Evolutionary conservation across 169 alveolate species (phyloP), one percentile per base, ranked within the genome.

Genomic region (Ichthyophthirius multifiliis): DNA sequence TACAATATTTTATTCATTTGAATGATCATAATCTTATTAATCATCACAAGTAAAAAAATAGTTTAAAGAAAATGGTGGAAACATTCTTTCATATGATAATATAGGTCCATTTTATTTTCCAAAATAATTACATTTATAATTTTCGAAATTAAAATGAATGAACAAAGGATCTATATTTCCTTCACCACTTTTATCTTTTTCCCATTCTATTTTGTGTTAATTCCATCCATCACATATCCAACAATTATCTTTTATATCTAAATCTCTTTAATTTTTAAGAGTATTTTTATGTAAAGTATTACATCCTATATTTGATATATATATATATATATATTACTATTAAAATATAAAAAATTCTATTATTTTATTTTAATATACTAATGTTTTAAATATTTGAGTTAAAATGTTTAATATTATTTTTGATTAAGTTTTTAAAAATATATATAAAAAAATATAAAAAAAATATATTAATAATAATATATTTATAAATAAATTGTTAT

Each of bases 141-240:
- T 86, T 74, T 90, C 95, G 63, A 93, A 93, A 65, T 90, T 91
- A 79, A 93, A 87, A 75, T 93, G 94, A 18, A 90, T 79, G 45
- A 86, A 79, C 20, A 89, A 87, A 16, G 95, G 89, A 4, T 85
- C 89, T 64, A 55, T 75, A 27, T 65, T 23, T 43, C 74, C 45
- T 30, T 75, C 82, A 16, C 85, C 93, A 13, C 12, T 9, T 41
- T 48, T 82, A n/a, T 83, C 89, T 31, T 84, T 83, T 18, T 55
- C 76, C 65, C 82, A 84, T 43, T 81, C 85, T 74, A 93, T 90
- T 44, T 89, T 84, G 15, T 65, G 43, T 78, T 93, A 94, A 65
- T 88, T 75, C 96, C 96, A 93, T 10, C 96, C 96, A 80, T 93
- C 95, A 46, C 96, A 93, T n/a, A 93, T 84, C 96, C 96, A 93